Conservation (phyloP, 2,329 filamentous ascomycete species). For the Ilyonectria mors-panacis region DNA sequence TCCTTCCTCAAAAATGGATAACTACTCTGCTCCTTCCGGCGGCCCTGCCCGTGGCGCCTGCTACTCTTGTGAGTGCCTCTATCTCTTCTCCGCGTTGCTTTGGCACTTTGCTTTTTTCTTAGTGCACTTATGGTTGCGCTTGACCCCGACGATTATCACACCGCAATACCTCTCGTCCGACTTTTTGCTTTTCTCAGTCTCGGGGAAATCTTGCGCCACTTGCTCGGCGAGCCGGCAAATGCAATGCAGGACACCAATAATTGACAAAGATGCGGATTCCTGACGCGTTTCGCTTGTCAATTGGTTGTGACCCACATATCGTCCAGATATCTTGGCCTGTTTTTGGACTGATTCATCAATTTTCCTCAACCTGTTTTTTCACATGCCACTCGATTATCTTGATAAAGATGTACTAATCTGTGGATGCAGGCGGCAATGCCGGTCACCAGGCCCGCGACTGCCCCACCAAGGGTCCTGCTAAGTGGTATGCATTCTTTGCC, state of each 20-base stretch:
- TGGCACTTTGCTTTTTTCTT: constrained; percentile 2
- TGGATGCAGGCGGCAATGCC: constrained; percentile 75
- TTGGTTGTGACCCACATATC: background rate
- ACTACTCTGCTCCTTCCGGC: constrained; percentile 51
- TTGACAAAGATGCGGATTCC: constrained; percentile 8
- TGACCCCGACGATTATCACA: constrained; percentile 1
- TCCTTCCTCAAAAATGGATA: constrained; percentile 58
- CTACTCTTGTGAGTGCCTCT: constrained; percentile 65
- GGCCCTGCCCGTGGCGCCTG: constrained; percentile 59
- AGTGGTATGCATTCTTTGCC: constrained; percentile 73
- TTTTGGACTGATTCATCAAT: background rate
- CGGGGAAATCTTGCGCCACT: background rate
- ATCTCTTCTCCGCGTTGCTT: background rate
- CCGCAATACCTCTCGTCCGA: constrained; percentile 11
- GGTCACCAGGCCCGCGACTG: constrained; percentile 89
- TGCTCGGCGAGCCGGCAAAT: background rate
- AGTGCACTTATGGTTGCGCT: background rate
- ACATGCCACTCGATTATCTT: constrained; percentile 9
- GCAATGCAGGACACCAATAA: constrained; percentile 15
- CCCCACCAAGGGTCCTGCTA: constrained; percentile 86
- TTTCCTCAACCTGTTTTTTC: background rate
- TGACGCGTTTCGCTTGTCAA: constrained; percentile 16
- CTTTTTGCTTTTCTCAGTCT: constrained; percentile 1
- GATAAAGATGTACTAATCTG: constrained; percentile 38
- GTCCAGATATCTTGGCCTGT: constrained; percentile 4